Evolutionary conservation across 129 eudicot species (phyloP), one percentile per base, ranked within the genome.

Genomic region (Lactuca sativa): DNA sequence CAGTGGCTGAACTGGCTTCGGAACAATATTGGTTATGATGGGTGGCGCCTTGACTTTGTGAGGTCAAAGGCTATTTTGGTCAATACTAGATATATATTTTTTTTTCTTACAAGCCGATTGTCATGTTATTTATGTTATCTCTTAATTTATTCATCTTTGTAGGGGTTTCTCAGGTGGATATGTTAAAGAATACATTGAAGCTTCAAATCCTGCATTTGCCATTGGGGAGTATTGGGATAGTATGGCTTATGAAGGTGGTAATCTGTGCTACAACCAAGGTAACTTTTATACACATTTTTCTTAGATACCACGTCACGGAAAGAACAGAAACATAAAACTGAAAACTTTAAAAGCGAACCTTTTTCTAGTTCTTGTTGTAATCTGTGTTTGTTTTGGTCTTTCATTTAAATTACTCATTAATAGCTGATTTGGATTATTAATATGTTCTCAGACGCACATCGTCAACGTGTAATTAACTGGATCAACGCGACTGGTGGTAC

Each of bases 1-100:
- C 66, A 84, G 74, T 87, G 89, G 93, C 70, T 87, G 61, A 72
- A 78, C 74, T 87, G 89, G 93, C 82, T 87, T 62, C 73, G 79
- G 30, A 84, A 58, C 52, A 82, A 80, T 73, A 80, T 77, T n/a
- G 88, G 93, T 53, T 87, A 77, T 70, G 89, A 87, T 81, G 93
- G 93, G 47, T 84, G 93, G 93, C 83, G 93, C 72, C 93, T 87
- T 38, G 93, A 87, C 66, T 87, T 87, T 81, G 93, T 87, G 25
- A 86, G 91, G 91, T 85, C 79, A 75, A 74, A 73, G 48, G 55
- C 9, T 63, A 47, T 34, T 52, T 59, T 59, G n/a, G 59, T 67
- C 14, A 13, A n/a, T 49, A 41, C 9, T 18, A 18, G 21, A 18
- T n/a, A n/a, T n/a, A n/a, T n/a, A n/a, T n/a, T 25, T 25, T 25